Conservation (phyloP, 208 protist species). For the Wallacemonas collosoma region DNA sequence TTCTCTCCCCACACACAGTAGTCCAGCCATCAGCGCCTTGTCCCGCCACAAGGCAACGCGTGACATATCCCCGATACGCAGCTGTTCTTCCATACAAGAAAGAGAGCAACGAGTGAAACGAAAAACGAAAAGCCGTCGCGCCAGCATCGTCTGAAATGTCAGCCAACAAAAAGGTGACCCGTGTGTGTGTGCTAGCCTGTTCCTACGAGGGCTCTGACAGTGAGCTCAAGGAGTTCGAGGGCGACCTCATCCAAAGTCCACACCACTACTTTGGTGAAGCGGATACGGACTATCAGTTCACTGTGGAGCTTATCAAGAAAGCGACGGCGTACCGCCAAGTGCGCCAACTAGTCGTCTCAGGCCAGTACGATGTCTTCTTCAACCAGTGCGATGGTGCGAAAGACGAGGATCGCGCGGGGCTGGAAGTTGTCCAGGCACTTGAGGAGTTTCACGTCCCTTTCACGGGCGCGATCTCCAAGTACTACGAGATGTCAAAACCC, state of each 20-base stretch:
- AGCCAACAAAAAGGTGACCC: conserved; percentile 30
- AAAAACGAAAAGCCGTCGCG: conserved; percentile 8
- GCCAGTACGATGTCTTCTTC: conserved; percentile 87
- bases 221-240: conserved; percentile 78
- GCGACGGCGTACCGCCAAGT: conserved; percentile 83
- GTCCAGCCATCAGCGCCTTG: conserved; percentile 17
- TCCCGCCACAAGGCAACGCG: too few species aligned
- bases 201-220: conserved; percentile 89
- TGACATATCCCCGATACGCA: too few species aligned
- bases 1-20: background rate
- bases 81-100: too few species aligned
- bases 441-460: conserved; percentile 90
- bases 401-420: conserved; percentile 87
- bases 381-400: conserved; percentile 91
- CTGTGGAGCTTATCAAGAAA: conserved; percentile 78
- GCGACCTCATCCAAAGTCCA: conserved; percentile 72
- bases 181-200: conserved; percentile 81
- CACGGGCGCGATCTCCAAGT: conserved; percentile 88
- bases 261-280: conserved; percentile 75
- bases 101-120: conserved; percentile 4
- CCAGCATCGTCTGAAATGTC: background rate
- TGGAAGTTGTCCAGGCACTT: conserved; percentile 86
- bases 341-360: conserved; percentile 80
- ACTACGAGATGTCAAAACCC: conserved; percentile 89
- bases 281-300: conserved; percentile 58